phyloP scores from a whole-genome alignment of 495 filamentous ascomycete species.

The Neurospora hispaniola region DNA sequence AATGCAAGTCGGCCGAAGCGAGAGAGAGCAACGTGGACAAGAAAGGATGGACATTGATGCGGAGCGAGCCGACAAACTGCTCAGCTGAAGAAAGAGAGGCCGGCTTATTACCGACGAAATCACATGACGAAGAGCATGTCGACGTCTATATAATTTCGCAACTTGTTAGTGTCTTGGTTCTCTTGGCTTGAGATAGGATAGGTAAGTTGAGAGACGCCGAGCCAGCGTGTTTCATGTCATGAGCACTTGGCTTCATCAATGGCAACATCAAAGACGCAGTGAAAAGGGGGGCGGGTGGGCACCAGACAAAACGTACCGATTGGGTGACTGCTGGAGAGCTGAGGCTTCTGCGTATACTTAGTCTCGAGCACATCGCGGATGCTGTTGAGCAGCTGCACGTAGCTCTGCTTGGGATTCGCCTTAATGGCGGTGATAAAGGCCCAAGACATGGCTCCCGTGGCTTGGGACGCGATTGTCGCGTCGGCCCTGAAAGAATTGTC shows the following conservation, averaged over 20 bases:
- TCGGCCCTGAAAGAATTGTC: constrained; percentile 39
- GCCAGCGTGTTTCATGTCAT: neutral
- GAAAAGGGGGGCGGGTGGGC: constrained; percentile 2
- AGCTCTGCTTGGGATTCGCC: constrained; percentile 93
- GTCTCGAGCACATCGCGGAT: constrained; percentile 78
- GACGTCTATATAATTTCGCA: constrained; percentile 20
- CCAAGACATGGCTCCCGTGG: constrained; percentile 95
- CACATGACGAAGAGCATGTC: constrained; percentile 39
- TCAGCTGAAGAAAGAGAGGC: neutral
- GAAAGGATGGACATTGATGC: neutral
- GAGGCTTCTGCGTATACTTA: constrained; percentile 92
- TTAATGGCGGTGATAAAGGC: constrained; percentile 86
- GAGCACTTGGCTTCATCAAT: constrained; percentile 2
- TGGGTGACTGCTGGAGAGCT: constrained; percentile 92
- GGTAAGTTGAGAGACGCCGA: neutral
- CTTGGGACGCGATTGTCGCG: constrained; percentile 59
- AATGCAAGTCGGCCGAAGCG: neutral
- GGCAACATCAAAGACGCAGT: neutral
- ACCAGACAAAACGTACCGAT: constrained; percentile 51
- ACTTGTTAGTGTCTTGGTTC: neutral
- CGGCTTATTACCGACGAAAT: neutral
- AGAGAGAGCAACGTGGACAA: neutral
- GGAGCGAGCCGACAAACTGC: neutral
- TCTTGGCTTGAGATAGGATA: neutral
- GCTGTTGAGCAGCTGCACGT: constrained; percentile 85